Evolutionary conservation across 306 rosid genomes (phyloP).

Genomic region (Medicago lupulina): DNA sequence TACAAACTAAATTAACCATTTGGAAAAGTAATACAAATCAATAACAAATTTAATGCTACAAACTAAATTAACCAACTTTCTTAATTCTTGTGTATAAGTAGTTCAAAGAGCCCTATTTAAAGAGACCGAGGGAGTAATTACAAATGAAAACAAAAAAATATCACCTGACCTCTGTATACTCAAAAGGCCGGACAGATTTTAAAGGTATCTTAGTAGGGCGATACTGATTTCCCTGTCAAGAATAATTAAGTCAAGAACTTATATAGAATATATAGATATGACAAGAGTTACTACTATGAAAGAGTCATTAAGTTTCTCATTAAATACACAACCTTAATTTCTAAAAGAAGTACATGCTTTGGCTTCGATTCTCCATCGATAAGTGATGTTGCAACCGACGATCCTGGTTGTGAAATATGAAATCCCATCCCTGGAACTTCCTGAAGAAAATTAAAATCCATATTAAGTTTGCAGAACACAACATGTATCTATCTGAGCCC

Average conservation of each 20-base stretch:
- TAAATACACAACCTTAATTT: slow-evolving; percentile 78
- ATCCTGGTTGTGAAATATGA: slow-evolving; percentile 99
- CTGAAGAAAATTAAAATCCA: slow-evolving; percentile 57
- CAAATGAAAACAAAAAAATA: slow-evolving; percentile 29
- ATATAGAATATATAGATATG: slow-evolving; percentile 3
- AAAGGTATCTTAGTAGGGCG: slow-evolving; percentile 98
- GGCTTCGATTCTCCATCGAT: slow-evolving; percentile 99
- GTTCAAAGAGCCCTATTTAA: background rate
- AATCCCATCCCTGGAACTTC: slow-evolving; percentile 99
- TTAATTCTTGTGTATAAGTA: background rate
- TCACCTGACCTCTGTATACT: slow-evolving; percentile 80
- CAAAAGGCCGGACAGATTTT: slow-evolving; percentile 92
- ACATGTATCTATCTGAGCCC: background rate
- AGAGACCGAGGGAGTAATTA: background rate
- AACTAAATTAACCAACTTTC: slow-evolving; percentile 13
- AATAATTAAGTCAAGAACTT: slow-evolving; percentile 40
- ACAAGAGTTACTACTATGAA: slow-evolving; percentile 33
- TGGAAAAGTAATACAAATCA: background rate
- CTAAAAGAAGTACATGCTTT: slow-evolving; percentile 90
- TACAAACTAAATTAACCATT: slow-evolving; percentile 11
- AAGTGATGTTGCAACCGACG: slow-evolving; percentile 97
- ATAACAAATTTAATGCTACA: slow-evolving; percentile 5
- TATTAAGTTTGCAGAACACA: slow-evolving; percentile 28
- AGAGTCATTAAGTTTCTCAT: slow-evolving; percentile 32
- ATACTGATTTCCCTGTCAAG: slow-evolving; percentile 85